Base-by-base conservation (phyloP, 805 yeast genomes). In the Kuraishia hungarica region DNA sequence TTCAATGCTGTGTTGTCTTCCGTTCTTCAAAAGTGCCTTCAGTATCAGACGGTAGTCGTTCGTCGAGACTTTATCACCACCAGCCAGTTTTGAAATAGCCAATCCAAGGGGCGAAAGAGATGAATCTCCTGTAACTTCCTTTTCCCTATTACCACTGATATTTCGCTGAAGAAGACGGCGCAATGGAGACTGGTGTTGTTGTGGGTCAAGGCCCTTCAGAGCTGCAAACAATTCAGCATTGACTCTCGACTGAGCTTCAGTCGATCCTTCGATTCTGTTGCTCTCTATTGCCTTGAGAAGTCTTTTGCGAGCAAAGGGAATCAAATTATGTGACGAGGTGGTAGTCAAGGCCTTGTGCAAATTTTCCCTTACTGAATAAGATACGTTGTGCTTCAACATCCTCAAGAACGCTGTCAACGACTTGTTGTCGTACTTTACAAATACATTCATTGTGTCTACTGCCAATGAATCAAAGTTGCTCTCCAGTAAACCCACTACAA, bases 361-460 rank as follows among this genome's bases (percentile, higher is more conserved):
- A 3, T 60, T 53, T 53, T 68, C 69, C 46, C 64, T 56, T 2
- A 62, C 62, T 0, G 68, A 62, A 47, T 58, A 65, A 23, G 59
- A 53, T 29, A 62, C 57, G 11, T 55, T 50, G 5, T 49, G 35
- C 2, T 52, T 43, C 24, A 64, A 53, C 28, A 56, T 50, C 48
- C 61, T 63, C 54, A 61, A 52, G 28, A 66, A 59, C 22, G 58
- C 52, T n/a, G 59, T 48, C 26, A 66, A 54, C 22, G 58, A 66
- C 22, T 49, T 39, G 53, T 63, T 62, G 51, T 63, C 67, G 24
- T 66, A 54, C 47, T 59, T 56, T 2, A 65, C 57, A 2, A 60
- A 61, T 15, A 56, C 51, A 56, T 54, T 59, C 22, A 64, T 54
- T 22, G 64, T 60, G 39, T 55, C 46, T 58, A 62, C 59, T 2